Conservation (phyloP, 225 moss, liverwort and hornwort genomes). For the Thuidium tamariscinum region DNA sequence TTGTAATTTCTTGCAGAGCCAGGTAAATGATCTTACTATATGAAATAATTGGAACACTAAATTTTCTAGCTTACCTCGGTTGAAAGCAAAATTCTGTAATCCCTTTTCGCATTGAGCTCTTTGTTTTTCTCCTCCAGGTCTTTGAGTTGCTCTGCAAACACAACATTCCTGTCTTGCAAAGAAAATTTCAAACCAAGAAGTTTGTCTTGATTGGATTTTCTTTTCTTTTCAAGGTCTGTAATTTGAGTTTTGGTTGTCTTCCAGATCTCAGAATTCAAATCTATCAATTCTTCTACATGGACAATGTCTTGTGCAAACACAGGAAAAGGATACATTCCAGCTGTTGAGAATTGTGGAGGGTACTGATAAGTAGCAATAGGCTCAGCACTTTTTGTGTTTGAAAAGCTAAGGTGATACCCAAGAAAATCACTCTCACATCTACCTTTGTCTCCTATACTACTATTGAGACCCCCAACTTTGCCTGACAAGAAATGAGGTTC, state of each 20-base stretch:
- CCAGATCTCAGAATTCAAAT: background rate
- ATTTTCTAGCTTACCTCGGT: rapidly evolving
- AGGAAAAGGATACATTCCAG: background rate
- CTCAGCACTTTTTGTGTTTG: rapidly evolving
- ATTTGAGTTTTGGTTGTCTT: background rate
- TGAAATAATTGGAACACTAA: rapidly evolving
- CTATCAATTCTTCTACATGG: background rate
- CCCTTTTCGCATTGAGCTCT: rapidly evolving
- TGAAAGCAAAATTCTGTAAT: rapidly evolving
- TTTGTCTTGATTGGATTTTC: background rate
- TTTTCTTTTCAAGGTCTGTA: background rate
- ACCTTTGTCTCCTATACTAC: rapidly evolving
- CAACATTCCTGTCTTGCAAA: background rate
- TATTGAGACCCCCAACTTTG: background rate
- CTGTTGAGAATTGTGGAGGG: rapidly evolving
- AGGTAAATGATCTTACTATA: too few relatives aligned
- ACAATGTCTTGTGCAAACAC: background rate
- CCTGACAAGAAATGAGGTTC: rapidly evolving
- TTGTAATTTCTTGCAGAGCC: too few relatives aligned
- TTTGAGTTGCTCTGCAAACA: background rate
- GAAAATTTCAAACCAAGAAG: background rate
- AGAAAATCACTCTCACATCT: background rate
- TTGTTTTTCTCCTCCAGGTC: background rate
- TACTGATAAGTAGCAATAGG: rapidly evolving
- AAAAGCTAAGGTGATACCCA: rapidly evolving